Evolutionary conservation across 2,329 filamentous ascomycete genomes (phyloP), one percentile per base, ranked within the genome.

Genomic region (Davidsoniella eucalypti): DNA sequence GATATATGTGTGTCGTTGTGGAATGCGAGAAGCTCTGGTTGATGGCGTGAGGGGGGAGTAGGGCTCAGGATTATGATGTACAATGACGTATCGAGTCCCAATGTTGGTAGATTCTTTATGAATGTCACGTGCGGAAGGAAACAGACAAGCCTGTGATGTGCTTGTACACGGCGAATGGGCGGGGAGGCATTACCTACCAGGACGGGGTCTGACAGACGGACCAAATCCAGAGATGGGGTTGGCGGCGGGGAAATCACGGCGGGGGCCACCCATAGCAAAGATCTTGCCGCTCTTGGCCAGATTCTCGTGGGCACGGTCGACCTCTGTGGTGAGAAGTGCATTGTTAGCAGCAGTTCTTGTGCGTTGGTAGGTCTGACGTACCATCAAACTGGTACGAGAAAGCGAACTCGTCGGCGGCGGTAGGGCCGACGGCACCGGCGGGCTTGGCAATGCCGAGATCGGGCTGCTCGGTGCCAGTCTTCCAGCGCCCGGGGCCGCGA

Each of bases 201-300:
- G 57, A 56, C 57, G 56, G 53, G 58, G 57, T 51, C 56, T 57
- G 53, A 54, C 55, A 54, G 54, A 54, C 56, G 55, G 54, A 56
- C 58, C 54, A 55, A 69, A 68, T 57, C 68, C 71, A 53, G 51
- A 36, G 26, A 49, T 64, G 74, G 72, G 67, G 77, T 70, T 64
- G 78, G 46, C 29, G 78, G 47, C 29, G 69, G 57, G 77, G 75
- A 75, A 94, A 69, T 94, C 86, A 74, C 88, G 84, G 66, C 92
- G 86, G 60, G 71, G 76, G 61, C 72, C 72, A 33, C 29, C 29
- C 61, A 69, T 68, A 61, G 74, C 78, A 67, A 90, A 92, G 69
- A 88, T 81, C 72, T 96, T 96, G 61, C 88, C 88, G 65, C 88
- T 94, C 75, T 96, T 96, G 61, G 90, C 76, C 54, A 98, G 76